Conservation (phyloP, 768 basidiomycete species). For the Chalciporus chontae region DNA sequence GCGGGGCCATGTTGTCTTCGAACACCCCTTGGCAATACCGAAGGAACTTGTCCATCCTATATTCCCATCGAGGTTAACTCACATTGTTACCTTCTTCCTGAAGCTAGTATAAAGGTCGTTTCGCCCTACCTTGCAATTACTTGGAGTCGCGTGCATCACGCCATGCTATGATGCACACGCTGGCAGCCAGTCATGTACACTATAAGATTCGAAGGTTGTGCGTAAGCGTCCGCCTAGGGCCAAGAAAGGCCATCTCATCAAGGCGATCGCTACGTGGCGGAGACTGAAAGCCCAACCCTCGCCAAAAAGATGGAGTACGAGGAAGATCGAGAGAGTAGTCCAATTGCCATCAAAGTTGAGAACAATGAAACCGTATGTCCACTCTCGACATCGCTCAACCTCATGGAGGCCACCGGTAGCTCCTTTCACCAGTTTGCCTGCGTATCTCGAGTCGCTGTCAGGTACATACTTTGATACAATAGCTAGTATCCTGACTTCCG, state of each 20-base stretch:
- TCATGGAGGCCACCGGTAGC: no score
- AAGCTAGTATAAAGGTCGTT: slow-evolving; percentile 39
- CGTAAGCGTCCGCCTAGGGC: no score
- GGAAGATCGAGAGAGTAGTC: neutral
- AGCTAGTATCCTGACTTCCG: no score
- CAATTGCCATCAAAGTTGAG: neutral
- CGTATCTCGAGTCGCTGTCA: no score
- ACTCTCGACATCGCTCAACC: neutral
- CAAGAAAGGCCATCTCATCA: no score
- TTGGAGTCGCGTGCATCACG: slow-evolving; percentile 17
- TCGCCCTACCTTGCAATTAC: slow-evolving; percentile 39
- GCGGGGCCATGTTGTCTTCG: slow-evolving; percentile 28
- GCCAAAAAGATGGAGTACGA: neutral
- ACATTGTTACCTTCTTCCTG: slow-evolving; percentile 40
- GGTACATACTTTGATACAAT: no score
- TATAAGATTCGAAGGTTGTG: neutral
- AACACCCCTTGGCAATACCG: slow-evolving; percentile 18
- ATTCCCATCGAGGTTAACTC: slow-evolving; percentile 3
- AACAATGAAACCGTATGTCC: no score
- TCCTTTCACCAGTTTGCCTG: no score
- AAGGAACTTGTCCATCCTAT: no score
- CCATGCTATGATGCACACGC: slow-evolving; percentile 32
- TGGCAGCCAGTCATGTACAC: slow-evolving; percentile 41
- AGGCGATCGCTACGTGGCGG: no score
- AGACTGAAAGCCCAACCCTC: no score